Evolutionary conservation across 441 rosid species (phyloP).

Genomic region (Kokia cookei): DNA sequence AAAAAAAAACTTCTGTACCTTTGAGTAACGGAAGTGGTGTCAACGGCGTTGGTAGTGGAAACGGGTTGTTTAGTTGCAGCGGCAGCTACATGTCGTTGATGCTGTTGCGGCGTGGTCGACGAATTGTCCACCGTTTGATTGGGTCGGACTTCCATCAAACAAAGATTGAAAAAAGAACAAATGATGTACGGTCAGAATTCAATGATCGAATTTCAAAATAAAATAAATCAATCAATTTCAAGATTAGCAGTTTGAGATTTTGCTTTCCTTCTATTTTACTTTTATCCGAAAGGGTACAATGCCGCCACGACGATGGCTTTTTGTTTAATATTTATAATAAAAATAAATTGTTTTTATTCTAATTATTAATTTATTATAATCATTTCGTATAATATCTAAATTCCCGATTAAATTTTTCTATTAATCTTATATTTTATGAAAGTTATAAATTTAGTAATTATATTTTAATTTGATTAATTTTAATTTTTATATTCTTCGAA

Average conservation of each 20-base stretch:
- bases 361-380: too few species aligned
- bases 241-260: too few species aligned
- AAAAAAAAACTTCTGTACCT: slow-evolving; percentile 18
- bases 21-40: slow-evolving; percentile 49
- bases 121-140: slow-evolving; percentile 37
- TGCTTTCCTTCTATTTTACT: too few species aligned
- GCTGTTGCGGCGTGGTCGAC: slow-evolving; percentile 22
- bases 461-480: too few species aligned
- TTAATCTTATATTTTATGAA: too few species aligned
- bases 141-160: slow-evolving; percentile 41
- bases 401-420: too few species aligned
- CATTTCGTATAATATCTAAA: too few species aligned
- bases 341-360: too few species aligned
- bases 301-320: too few species aligned
- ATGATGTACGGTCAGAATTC: background rate
- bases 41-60: slow-evolving; percentile 28
- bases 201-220: background rate
- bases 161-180: background rate
- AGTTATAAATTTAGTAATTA: too few species aligned
- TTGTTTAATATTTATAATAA: too few species aligned
- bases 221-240: background rate
- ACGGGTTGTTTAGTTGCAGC: slow-evolving; percentile 38
- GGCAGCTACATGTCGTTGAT: slow-evolving; percentile 24
- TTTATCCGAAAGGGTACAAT: too few species aligned
- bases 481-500: rapidly evolving